Evolutionary conservation across 2,329 filamentous ascomycete genomes (phyloP).

Genomic region (Tothia fuscella): DNA sequence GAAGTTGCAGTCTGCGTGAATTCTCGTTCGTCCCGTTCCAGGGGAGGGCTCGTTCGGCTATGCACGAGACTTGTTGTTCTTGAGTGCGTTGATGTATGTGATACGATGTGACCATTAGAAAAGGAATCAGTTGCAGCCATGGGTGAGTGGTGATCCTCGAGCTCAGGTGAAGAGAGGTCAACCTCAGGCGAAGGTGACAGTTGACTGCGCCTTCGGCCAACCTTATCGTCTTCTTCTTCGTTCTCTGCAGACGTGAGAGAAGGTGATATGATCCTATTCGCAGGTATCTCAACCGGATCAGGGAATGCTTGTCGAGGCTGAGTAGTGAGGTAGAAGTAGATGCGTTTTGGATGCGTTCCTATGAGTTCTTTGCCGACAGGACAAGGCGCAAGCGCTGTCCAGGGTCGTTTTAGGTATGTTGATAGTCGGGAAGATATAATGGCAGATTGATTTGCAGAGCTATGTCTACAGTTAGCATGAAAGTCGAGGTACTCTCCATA

Average conservation of each 20-base stretch:
- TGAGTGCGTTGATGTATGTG: neutral
- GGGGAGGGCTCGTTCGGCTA: constrained; percentile 70
- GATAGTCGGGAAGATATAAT: constrained; percentile 89
- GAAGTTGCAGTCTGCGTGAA: constrained; percentile 92
- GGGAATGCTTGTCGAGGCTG: constrained; percentile 72
- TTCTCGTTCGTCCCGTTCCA: constrained; percentile 91
- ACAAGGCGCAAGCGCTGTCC: constrained; percentile 67
- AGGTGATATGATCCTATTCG: constrained; percentile 61
- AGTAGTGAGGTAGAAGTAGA: constrained; percentile 95
- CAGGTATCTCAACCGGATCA: constrained; percentile 44
- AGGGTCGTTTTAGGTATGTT: constrained; percentile 76
- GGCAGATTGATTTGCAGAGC: constrained; percentile 89
- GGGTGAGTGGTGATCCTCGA: constrained; percentile 54
- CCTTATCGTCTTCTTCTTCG: constrained; percentile 41
- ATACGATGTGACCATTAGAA: constrained; percentile 34
- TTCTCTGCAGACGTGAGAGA: constrained; percentile 71
- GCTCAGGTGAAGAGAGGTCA: constrained; percentile 76
- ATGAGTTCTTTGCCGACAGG: constrained; percentile 89
- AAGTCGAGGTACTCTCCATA: constrained; percentile 11
- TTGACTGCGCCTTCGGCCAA: constrained; percentile 46
- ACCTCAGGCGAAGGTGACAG: constrained; percentile 88
- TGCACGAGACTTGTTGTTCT: constrained; percentile 4
- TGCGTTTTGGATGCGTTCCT: constrained; percentile 81
- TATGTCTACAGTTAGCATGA: constrained; percentile 27
- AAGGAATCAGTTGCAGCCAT: constrained; percentile 1